Base-by-base conservation (phyloP, 2,329 filamentous ascomycete species). In the Talaromyces funiculosus region DNA sequence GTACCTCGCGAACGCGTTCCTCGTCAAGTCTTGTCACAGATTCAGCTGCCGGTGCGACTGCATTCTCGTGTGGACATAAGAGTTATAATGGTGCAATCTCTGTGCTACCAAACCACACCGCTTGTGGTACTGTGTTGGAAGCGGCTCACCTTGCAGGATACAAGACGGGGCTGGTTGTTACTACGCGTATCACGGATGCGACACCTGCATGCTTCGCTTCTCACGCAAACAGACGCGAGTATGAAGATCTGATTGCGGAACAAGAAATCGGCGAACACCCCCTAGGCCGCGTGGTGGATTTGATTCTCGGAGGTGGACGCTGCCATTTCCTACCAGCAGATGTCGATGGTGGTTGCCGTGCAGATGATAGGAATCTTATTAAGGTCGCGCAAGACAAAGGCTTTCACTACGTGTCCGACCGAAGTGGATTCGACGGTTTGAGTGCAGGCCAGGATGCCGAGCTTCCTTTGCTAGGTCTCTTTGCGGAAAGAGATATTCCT, bases 61-160 rank as follows among this genome's bases (percentile, higher is more conserved):
- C 94, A 0, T 99, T 99, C 74, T 92, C 90, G 2, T 99, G 94
- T 70, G 93, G 86, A 20, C 78, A 82, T 71, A 99, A 99, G 84
- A 96, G 88, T 73, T 99, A 99, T 79, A 99, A 99, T 71, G 92
- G 92, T 53, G 94, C 94, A 66, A 97, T 99, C 67, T 90, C 91
- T 9, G 89, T 96, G 58, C 81, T 95, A 16, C 92, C 92, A 0
- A 88, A 95, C 74, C 86, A 89, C 66, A 85, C 86, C 31, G 91
- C 94, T 4, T 99, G 94, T 73, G 94, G 93, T 7, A 96, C 92
- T 18, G 91, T 89, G 40, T 84, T 99, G 57, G 94, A 99, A 78
- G 94, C 94, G 3, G 94, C 94, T 38, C 96, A 97, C 78, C 85
- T 86, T 67, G 89, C 90, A 8, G 94, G 94, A 14, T 97, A 97